phyloP scores from a whole-genome alignment of 2,329 filamentous ascomycete genomes.

The Fusarium sublunatum region DNA sequence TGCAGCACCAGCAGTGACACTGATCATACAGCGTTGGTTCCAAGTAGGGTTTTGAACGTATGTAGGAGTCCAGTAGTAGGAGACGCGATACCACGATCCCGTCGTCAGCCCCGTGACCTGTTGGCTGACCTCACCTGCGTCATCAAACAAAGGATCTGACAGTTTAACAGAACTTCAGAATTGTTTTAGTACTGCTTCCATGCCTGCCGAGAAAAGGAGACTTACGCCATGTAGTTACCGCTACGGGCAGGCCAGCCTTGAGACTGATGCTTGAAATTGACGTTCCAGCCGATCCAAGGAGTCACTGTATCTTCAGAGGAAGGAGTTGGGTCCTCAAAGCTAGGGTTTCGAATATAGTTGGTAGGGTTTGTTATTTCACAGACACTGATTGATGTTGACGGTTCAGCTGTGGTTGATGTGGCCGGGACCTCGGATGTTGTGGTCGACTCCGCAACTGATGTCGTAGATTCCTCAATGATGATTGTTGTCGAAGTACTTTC shows the following conservation, averaged over 20 bases:
- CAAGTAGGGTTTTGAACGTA: not conserved
- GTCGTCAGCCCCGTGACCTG: not conserved
- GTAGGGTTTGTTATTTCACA: not conserved
- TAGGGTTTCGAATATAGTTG: not conserved
- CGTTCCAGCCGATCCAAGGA: not conserved
- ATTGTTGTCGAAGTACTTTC: not conserved
- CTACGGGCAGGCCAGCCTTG: not conserved
- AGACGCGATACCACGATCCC: not conserved
- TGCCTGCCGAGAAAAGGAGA: not conserved
- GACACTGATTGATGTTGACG: not conserved
- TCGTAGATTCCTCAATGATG: not conserved
- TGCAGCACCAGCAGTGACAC: not conserved
- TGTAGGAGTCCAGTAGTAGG: not conserved
- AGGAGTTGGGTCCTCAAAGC: not conserved
- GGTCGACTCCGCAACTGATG: not conserved
- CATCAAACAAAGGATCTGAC: not conserved
- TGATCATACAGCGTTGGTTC: not conserved
- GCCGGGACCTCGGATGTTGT: no score
- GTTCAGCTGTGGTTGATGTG: not conserved
- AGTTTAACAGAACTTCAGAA: not conserved
- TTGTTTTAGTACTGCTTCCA: not conserved
- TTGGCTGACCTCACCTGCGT: not conserved
- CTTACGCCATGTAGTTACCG: not conserved
- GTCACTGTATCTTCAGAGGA: not conserved
- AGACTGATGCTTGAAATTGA: not conserved